Evolutionary conservation across 768 basidiomycete genomes (phyloP), one percentile per base, ranked within the genome.

Genomic region (Psilocybe sp.): DNA sequence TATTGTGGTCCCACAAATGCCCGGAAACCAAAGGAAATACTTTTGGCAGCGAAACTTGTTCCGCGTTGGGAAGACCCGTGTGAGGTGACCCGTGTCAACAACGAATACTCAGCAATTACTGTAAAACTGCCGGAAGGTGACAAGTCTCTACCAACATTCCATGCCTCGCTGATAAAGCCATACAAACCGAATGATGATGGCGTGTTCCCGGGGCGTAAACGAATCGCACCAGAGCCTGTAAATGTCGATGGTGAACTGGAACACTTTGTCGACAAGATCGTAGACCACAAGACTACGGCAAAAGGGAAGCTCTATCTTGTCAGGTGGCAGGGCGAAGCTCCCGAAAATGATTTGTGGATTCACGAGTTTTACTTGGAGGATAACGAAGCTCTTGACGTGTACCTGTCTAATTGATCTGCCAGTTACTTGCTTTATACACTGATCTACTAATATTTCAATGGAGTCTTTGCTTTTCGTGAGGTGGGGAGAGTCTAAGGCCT

Each of bases 291-390:
- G 0, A 32, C 18, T 12, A 15, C 34, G 1, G 67, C 70, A 3
- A 56, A 53, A 2, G 67, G 68, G 0, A 56, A 37, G 15, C 66
- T 65, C 43, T 72, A 64, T 50, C 55, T 69, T 0, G 62, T 75
- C 0, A 45, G 56, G 0, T 75, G 69, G 66, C 4, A 18, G 1
- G 69, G 69, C 3, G 65, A 65, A 42, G 61, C 63, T 1, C 44
- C 56, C 0, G 61, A 66, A 23, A 46, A 62, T n/a, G 62, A 73
- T 35, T 15, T 28, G 2, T 73, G 67, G 67, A 47, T 68, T 0
- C 51, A 61, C 0, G 51, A 60, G 5, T 11, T 31, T 0, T 57
- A 63, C 31, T 35, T 71, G 0, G 36, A 57, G 4, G 53, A 69
- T 7, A 57, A 53, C 19, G 52, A 56, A 11, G 64, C 61, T 2